Percentiles rank a stretch among this genome's conserved stretches.
Conservation (phyloP, 192 early-diverging fungal genomes). For the Coemansia sp. region DNA sequence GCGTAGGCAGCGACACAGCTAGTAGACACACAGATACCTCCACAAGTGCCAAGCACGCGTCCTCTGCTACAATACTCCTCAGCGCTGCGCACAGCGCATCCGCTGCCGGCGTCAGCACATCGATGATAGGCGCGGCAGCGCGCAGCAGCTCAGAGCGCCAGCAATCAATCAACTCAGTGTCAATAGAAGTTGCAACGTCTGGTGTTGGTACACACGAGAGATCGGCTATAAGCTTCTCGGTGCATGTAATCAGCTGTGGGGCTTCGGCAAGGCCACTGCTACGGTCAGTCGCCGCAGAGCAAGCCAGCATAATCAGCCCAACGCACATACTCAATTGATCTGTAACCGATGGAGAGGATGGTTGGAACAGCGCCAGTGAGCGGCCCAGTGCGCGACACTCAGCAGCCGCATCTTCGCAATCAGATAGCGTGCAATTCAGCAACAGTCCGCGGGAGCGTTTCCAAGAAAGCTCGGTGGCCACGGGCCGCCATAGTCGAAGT, state of each 20-base stretch:
- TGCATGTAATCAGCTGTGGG: background rate
- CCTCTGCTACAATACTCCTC: background rate
- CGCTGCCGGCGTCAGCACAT: slow-evolving; percentile 8
- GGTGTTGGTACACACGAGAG: background rate
- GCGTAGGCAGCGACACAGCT: slow-evolving; percentile 70
- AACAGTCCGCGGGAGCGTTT: slow-evolving; percentile 4
- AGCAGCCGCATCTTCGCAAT: background rate
- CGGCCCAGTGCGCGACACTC: slow-evolving; percentile 23
- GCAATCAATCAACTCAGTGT: background rate
- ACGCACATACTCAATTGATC: slow-evolving; percentile 9
- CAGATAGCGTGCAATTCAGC: slow-evolving; percentile 19
- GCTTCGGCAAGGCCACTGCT: background rate
- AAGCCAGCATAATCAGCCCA: background rate
- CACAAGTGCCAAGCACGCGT: slow-evolving; percentile 8
- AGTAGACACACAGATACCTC: slow-evolving; percentile 62
- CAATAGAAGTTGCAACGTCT: background rate
- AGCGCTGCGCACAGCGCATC: slow-evolving; percentile 13
- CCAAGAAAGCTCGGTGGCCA: slow-evolving; percentile 41
- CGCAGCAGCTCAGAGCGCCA: slow-evolving; percentile 16
- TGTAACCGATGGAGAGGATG: background rate
- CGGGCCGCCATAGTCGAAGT: slow-evolving; percentile 14
- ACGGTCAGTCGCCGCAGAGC: background rate
- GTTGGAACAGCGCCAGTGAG: slow-evolving; percentile 12
- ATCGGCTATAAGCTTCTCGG: slow-evolving; percentile 2
- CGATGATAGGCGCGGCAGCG: background rate